phyloP scores from a whole-genome alignment of 176 grass and related monocot species.

The Cenchrus purpureus region DNA sequence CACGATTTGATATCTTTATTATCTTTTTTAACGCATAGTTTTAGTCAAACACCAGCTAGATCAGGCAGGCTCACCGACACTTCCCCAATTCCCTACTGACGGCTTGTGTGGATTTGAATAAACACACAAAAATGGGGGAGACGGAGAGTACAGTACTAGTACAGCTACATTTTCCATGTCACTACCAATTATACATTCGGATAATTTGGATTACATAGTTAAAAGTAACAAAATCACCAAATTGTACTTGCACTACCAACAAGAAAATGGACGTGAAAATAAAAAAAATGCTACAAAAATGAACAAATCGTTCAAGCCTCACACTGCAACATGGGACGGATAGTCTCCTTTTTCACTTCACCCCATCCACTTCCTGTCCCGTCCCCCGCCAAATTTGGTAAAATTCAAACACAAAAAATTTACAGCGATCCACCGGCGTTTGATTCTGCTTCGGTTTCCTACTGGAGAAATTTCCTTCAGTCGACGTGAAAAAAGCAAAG shows the following conservation, averaged over 20 bases:
- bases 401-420: slow-evolving; percentile 54
- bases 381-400: slow-evolving; percentile 48
- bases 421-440: slow-evolving; percentile 44
- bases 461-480: slow-evolving; percentile 5
- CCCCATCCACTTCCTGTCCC: not conserved
- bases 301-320: slow-evolving; percentile 48
- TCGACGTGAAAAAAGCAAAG: slow-evolving; percentile 45
- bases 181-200: slow-evolving; percentile 35
- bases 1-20: not conserved
- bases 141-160: slow-evolving; percentile 19
- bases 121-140: not conserved
- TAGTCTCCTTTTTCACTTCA: not conserved
- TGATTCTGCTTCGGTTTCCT: slow-evolving; percentile 44
- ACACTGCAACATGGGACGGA: slow-evolving; percentile 30
- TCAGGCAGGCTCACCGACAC: slow-evolving; percentile 35
- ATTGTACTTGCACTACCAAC: slow-evolving; percentile 54
- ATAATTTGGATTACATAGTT: slow-evolving; percentile 37
- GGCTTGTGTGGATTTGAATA: not conserved
- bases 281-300: slow-evolving; percentile 1
- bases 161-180: slow-evolving; percentile 24
- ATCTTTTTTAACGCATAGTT: not conserved
- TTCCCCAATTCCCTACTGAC: not conserved
- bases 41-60: slow-evolving; percentile 22
- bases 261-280: slow-evolving; percentile 12
- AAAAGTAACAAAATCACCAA: slow-evolving; percentile 43